Conservation (phyloP, 2,329 filamentous ascomycete genomes). For the Setomelanomma holmii region DNA sequence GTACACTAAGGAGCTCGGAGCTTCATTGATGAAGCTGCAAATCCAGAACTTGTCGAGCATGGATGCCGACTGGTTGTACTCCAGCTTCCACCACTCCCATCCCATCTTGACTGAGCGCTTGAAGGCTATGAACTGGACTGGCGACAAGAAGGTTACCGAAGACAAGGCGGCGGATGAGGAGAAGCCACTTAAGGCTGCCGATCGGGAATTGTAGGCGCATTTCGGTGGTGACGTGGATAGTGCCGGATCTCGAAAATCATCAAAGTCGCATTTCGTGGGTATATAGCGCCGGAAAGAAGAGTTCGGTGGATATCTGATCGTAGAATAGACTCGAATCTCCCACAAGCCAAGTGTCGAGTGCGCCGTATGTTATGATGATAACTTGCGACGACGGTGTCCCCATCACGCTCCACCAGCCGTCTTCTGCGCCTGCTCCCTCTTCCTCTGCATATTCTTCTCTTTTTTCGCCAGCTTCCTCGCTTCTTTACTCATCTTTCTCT, state of each 20-base stretch:
- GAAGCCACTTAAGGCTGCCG: constrained; percentile 72
- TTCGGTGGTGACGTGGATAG: background rate
- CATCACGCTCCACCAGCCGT: constrained; percentile 28
- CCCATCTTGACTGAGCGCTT: constrained; percentile 93
- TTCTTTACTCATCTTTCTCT: constrained; percentile 55
- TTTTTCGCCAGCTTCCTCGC: constrained; percentile 64
- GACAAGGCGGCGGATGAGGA: constrained; percentile 61
- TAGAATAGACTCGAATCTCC: background rate
- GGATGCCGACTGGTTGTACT: constrained; percentile 99
- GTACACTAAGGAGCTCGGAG: constrained; percentile 81
- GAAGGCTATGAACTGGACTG: constrained; percentile 87
- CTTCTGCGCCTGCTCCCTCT: constrained; percentile 44
- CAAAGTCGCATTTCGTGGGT: background rate
- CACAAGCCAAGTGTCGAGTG: too few species aligned
- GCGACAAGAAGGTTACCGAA: constrained; percentile 62
- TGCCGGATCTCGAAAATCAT: constrained; percentile 2
- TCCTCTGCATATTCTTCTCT: constrained; percentile 56
- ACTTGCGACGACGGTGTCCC: background rate
- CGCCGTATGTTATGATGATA: too few species aligned
- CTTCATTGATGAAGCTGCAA: constrained; percentile 94
- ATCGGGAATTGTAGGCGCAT: constrained; percentile 72
- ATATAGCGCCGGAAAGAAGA: too few species aligned
- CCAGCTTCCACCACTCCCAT: constrained; percentile 98
- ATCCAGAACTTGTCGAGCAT: constrained; percentile 98
- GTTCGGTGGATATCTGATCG: too few species aligned